Evolutionary conservation across 2,329 filamentous ascomycete species (phyloP).

Genomic region (Penicillium sp.): DNA sequence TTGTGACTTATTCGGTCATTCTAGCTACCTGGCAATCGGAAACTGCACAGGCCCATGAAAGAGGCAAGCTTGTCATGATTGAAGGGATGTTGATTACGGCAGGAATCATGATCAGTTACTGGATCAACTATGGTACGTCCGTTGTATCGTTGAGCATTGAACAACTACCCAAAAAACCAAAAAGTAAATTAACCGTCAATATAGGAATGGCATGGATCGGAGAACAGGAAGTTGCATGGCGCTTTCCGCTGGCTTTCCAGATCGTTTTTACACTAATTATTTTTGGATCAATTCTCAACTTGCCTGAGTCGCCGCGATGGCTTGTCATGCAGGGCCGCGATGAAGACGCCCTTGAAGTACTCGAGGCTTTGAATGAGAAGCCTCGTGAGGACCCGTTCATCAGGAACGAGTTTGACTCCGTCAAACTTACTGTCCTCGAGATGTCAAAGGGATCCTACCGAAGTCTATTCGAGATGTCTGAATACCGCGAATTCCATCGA

Average conservation of each 20-base stretch:
- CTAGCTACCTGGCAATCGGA: constrained; percentile 43
- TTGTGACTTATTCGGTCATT: not conserved
- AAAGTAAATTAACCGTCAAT: too few species aligned
- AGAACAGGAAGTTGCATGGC: constrained; percentile 46
- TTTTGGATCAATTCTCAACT: constrained; percentile 42
- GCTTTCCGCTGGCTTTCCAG: constrained; percentile 56
- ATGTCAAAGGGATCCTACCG: constrained; percentile 48
- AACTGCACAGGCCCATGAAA: constrained; percentile 21
- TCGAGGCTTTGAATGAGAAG: constrained; percentile 47
- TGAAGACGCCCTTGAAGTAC: constrained; percentile 48
- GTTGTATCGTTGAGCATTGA: not conserved
- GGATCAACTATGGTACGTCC: constrained; percentile 45
- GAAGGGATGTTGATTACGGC: constrained; percentile 50
- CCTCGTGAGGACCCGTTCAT: constrained; percentile 42
- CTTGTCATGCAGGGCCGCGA: constrained; percentile 54
- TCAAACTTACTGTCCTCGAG: constrained; percentile 51
- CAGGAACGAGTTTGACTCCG: constrained; percentile 45
- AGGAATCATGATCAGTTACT: constrained; percentile 48
- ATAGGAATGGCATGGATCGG: constrained; percentile 50
- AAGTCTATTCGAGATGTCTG: constrained; percentile 57
- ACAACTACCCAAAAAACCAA: not conserved
- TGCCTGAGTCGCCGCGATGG: constrained; percentile 58
- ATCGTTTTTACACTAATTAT: constrained; percentile 54
- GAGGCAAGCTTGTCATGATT: constrained; percentile 49
- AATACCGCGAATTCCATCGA: constrained; percentile 54